Conservation (phyloP, 2,329 filamentous ascomycete genomes). For the Aspergillus sp. region DNA sequence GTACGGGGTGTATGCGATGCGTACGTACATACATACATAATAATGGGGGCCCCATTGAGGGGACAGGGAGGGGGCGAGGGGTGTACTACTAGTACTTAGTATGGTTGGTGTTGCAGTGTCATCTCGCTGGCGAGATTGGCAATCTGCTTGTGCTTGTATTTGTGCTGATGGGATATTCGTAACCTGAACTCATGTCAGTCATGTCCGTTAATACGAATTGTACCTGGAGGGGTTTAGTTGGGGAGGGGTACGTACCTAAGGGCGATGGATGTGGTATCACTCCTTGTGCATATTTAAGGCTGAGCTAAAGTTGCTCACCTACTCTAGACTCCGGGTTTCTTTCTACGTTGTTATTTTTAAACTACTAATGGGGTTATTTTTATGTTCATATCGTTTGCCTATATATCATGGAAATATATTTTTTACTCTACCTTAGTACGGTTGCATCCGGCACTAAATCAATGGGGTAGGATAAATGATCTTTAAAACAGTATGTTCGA, state of each 20-base stretch:
- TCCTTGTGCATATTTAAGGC: background rate
- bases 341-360: background rate
- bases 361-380: background rate
- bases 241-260: too few relatives aligned
- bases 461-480: background rate
- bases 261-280: background rate
- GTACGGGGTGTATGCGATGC: background rate
- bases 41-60: background rate
- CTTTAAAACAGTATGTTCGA: background rate
- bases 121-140: background rate
- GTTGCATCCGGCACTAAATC: background rate
- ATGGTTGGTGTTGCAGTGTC: background rate
- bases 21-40: background rate
- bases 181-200: too few relatives aligned
- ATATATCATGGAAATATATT: background rate
- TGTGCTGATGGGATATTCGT: too few relatives aligned
- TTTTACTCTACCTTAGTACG: background rate
- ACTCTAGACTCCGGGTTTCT: background rate
- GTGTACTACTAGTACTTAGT: background rate
- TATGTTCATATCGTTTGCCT: too few relatives aligned
- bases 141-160: too few relatives aligned
- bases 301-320: background rate
- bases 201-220: background rate
- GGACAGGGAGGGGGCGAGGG: background rate
- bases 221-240: background rate